Conservation (phyloP, 495 filamentous ascomycete species). For the Astrocystis sublimbata region DNA sequence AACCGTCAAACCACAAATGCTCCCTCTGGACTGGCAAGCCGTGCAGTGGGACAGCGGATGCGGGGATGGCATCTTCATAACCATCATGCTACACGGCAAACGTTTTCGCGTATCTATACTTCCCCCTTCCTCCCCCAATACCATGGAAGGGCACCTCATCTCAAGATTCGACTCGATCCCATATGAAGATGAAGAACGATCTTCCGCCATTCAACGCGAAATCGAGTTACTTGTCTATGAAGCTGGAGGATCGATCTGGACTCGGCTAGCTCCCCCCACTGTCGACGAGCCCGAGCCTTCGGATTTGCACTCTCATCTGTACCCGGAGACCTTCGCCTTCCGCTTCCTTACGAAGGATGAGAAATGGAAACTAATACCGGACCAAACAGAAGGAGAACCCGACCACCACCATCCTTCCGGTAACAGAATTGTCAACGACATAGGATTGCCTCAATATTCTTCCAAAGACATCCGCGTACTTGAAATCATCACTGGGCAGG, state of each 20-base stretch:
- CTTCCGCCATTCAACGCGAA: not conserved
- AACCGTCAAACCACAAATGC: no score
- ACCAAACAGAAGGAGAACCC: not conserved
- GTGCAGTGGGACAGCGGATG: conserved; percentile 19
- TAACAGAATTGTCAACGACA: conserved; percentile 13
- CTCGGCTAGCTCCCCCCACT: conserved; percentile 19
- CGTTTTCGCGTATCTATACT: conserved; percentile 19
- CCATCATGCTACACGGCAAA: conserved; percentile 20
- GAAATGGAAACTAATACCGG: conserved; percentile 15
- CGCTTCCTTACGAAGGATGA: conserved; percentile 17
- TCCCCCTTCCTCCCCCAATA: conserved; percentile 13
- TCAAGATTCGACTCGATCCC: conserved; percentile 15
- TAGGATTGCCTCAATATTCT: conserved; percentile 23
- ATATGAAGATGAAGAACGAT: not conserved
- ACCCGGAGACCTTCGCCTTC: conserved; percentile 24
- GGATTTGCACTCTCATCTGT: conserved; percentile 6
- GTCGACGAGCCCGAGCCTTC: not conserved
- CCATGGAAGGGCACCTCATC: conserved; percentile 22
- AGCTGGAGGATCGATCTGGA: conserved; percentile 18
- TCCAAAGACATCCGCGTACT: conserved; percentile 21
- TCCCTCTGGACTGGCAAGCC: not conserved
- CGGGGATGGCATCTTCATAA: conserved; percentile 21
- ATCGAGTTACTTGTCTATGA: conserved; percentile 21
- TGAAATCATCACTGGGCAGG: no score
- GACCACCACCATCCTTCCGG: conserved; percentile 4